Base-by-base conservation (phyloP, 2,329 filamentous ascomycete species). In the Phialemonium atrogriseum region DNA sequence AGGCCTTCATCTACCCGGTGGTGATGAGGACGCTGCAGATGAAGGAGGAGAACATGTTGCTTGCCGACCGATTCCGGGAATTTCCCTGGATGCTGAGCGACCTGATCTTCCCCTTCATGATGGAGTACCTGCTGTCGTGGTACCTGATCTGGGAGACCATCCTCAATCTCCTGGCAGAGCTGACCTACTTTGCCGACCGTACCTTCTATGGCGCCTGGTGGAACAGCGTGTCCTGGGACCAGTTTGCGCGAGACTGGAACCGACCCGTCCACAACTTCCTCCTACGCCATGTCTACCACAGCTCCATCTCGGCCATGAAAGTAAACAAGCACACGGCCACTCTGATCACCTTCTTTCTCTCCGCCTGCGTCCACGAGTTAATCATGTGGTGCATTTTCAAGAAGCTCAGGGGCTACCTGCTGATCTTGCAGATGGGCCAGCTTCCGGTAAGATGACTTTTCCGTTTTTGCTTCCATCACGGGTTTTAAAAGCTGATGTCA, bases 181-280 rank as follows among this genome's bases (percentile, higher is more conserved):
- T 88, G 34, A 87, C 82, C 0, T 66, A 68, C 40, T 89, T 88
- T 51, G 82, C 83, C 5, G 84, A 88, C 50, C 73, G 83, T 27
- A 79, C 75, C 38, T 87, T 87, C 54, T 78, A 78, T 45, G 66
- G 68, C 23, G 66, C 69, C 29, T 79, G 74, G 74, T 77, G 74
- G 73, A 78, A 78, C 42, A 67, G 63, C 38, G 66, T 72, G 4
- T 73, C 70, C 1, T 85, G 78, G 73, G 81, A 87, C 46, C 78
- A 86, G 49, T 89, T 84, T 46, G 82, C 83, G 4, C 67, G 83
- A 23, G 80, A 86, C 50, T 88, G 84, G 84, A 88, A 88, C 50
- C 61, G 75, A 3, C 82, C 83, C 0, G 82, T 88, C 4, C 82
- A 87, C 49, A 77, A 80, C 45, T 88, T 88, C 53, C 60, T 88